These are phyloP conservation scores for Raddia guianensis DNA, from an alignment of 176 grass and related monocot genomes.

Conservation along the genomic window DNA sequence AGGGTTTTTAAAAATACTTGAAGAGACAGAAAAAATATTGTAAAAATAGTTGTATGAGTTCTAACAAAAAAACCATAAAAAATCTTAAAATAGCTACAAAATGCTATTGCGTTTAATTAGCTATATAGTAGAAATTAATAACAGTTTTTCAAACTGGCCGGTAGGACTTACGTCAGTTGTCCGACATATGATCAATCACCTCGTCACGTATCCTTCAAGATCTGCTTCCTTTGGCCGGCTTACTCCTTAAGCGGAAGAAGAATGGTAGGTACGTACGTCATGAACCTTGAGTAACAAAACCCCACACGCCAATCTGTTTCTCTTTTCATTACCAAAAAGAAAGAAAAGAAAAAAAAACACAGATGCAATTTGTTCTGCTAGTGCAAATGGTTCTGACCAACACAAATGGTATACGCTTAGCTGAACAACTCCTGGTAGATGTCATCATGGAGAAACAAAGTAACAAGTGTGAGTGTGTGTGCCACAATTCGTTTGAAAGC, in stretches of 20 bases:
- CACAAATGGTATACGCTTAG: not conserved
- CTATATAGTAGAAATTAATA: no score
- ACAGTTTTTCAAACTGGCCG: no score
- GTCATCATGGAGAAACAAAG: not conserved
- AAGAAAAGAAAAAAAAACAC: no score
- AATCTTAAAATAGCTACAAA: no score
- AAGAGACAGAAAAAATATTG: no score
- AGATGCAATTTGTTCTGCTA: not conserved
- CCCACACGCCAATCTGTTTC: not conserved
- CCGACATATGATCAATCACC: not conserved
- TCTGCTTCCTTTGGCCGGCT: not conserved
- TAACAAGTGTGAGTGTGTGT: not conserved
- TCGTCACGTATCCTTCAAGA: not conserved
- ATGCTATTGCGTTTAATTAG: no score
- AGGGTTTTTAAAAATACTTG: no score
- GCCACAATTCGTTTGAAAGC: not conserved
- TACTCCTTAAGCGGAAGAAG: not conserved
- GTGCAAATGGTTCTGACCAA: not conserved
- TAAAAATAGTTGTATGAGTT: no score
- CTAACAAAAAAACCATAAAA: no score
- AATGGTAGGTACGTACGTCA: not conserved
- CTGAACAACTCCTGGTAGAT: constrained; percentile 10
- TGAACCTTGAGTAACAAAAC: not conserved
- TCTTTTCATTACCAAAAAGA: not conserved
- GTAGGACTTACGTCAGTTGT: not conserved